Evolutionary conservation across 108 stramenopile genomes (phyloP).

Genomic region (Asterionellopsis glacialis): DNA sequence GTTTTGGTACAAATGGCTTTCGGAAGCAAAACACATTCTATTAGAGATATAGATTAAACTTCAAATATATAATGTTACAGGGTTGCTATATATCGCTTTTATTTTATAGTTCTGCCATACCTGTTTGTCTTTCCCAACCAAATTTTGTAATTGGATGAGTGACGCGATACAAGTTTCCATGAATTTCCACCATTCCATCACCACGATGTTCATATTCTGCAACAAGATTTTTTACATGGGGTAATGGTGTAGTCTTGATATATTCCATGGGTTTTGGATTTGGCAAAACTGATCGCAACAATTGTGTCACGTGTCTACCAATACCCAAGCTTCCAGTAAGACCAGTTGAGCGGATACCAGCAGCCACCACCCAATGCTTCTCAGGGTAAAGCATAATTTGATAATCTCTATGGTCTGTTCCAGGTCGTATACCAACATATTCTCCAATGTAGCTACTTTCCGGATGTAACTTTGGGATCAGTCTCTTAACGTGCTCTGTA

Average conservation of each 20-base stretch:
- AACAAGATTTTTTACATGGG: slow-evolving; percentile 38
- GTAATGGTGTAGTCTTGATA: slow-evolving; percentile 43
- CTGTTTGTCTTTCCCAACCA: slow-evolving; percentile 41
- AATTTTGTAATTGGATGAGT: slow-evolving; percentile 70
- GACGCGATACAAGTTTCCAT: slow-evolving; percentile 48
- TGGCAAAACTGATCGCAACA: slow-evolving; percentile 25
- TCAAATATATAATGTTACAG: no score
- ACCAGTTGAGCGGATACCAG: slow-evolving; percentile 77
- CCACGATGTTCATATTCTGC: slow-evolving; percentile 38
- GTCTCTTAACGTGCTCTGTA: slow-evolving; percentile 23
- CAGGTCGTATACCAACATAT: slow-evolving; percentile 81
- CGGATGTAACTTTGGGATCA: slow-evolving; percentile 30
- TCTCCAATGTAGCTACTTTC: slow-evolving; percentile 42
- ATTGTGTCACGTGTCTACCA: slow-evolving; percentile 54
- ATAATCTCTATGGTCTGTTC: slow-evolving; percentile 68
- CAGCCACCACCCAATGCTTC: slow-evolving; percentile 58
- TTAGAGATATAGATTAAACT: no score
- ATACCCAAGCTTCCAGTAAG: slow-evolving; percentile 74
- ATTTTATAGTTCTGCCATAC: slow-evolving; percentile 13
- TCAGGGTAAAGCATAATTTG: slow-evolving; percentile 46
- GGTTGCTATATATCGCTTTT: no score
- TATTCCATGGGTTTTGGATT: not conserved
- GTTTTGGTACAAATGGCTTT: no score
- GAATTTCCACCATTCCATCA: slow-evolving; percentile 41
- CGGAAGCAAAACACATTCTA: no score